These are phyloP conservation scores for Fraxinus anomala DNA, from an alignment of 257 asterid genomes.

Conservation along the genomic window DNA sequence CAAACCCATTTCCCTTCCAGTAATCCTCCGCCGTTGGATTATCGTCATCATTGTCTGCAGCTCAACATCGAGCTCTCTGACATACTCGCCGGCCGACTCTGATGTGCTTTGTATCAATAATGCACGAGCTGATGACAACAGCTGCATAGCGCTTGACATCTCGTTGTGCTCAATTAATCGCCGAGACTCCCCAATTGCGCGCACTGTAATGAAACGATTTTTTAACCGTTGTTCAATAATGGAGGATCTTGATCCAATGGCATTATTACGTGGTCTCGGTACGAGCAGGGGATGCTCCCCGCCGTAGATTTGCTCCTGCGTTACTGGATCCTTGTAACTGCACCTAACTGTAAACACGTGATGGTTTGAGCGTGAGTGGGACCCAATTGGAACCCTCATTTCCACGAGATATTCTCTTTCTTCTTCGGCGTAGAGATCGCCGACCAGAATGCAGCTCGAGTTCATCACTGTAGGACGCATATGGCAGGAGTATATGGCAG, in stretches of 20 bases:
- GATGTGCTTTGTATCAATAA: slow-evolving; percentile 56
- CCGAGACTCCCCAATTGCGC: slow-evolving; percentile 79
- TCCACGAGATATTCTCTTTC: slow-evolving; percentile 70
- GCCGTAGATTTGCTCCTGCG: slow-evolving; percentile 49
- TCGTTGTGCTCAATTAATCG: slow-evolving; percentile 65
- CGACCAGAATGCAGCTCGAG: slow-evolving; percentile 58
- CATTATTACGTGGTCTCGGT: slow-evolving; percentile 53
- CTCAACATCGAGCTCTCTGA: slow-evolving; percentile 62
- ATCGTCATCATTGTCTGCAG: slow-evolving; percentile 40
- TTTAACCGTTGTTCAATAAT: slow-evolving; percentile 66
- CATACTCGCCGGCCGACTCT: slow-evolving; percentile 46
- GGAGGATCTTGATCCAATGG: slow-evolving; percentile 48
- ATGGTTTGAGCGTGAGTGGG: slow-evolving; percentile 65
- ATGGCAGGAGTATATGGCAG: slow-evolving; percentile 62
- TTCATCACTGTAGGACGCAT: slow-evolving; percentile 53
- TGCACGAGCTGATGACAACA: slow-evolving; percentile 70
- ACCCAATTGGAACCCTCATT: slow-evolving; percentile 64
- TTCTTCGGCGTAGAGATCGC: slow-evolving; percentile 82
- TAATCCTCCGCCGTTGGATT: slow-evolving; percentile 41
- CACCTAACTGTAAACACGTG: slow-evolving; percentile 60
- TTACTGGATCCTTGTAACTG: slow-evolving; percentile 61
- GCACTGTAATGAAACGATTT: slow-evolving; percentile 55
- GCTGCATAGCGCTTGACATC: slow-evolving; percentile 61
- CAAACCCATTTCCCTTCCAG: slow-evolving; percentile 40
- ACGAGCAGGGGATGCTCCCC: slow-evolving; percentile 54